Evolutionary conservation across 768 basidiomycete species (phyloP).

Genomic region (Suillus variegatus): DNA sequence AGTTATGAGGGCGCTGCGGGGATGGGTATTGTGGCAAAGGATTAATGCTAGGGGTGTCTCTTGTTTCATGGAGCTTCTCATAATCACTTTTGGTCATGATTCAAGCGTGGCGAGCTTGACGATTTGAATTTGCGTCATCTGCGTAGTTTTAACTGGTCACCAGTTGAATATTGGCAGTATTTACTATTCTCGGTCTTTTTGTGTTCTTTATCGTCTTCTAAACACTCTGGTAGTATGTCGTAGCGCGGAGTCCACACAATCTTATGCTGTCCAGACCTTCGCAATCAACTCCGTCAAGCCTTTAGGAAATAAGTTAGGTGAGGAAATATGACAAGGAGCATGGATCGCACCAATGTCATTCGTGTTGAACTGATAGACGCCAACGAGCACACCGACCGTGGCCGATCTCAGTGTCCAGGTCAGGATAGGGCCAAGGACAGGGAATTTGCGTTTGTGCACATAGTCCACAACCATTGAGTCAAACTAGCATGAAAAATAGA

Average conservation of each 20-base stretch:
- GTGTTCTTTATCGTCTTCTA: background rate
- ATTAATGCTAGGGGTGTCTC: conserved; percentile 36
- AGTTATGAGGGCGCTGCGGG: conserved; percentile 19
- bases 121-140: background rate
- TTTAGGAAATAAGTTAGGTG: conserved; percentile 26
- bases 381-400: conserved; percentile 82
- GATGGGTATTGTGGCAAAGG: conserved; percentile 42
- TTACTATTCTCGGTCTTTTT: background rate
- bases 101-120: background rate
- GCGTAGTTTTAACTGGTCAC: background rate
- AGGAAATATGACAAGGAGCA: conserved; percentile 4
- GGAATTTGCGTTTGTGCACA: conserved; percentile 91
- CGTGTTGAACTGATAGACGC: conserved; percentile 98
- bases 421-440: conserved; percentile 62
- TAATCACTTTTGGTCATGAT: background rate
- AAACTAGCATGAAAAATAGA: conserved; percentile 49
- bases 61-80: background rate
- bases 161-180: background rate
- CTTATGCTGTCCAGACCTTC: conserved; percentile 79
- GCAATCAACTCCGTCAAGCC: conserved; percentile 86
- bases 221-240: background rate
- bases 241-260: background rate
- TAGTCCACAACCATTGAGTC: conserved; percentile 84
- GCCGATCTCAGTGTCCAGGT: conserved; percentile 79
- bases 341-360: conserved; percentile 86